These are phyloP conservation scores for Geranium incanum DNA, from an alignment of 441 rosid species.

Conservation along the genomic window DNA sequence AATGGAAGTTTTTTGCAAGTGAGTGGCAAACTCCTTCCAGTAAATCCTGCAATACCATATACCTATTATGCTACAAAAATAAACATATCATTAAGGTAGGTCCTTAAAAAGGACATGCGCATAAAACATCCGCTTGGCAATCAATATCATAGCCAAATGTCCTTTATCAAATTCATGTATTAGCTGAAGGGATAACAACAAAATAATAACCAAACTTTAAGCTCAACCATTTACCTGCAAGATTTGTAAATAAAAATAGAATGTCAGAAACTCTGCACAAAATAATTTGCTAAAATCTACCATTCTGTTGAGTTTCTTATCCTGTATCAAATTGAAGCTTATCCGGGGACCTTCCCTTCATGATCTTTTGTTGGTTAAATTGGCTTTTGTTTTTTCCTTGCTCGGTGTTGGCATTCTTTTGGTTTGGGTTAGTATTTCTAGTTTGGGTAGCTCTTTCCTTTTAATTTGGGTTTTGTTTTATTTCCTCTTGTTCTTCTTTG, in stretches of 20 bases:
- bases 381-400: no score
- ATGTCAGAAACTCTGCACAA: not conserved
- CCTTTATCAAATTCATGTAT: not conserved
- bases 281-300: not conserved
- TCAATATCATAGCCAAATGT: not conserved
- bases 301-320: not conserved
- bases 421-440: no score
- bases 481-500: no score
- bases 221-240: slow-evolving; percentile 3
- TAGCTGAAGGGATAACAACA: not conserved
- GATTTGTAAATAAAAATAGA: not conserved
- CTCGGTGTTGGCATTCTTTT: no score
- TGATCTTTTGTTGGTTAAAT: no score
- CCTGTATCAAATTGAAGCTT: not conserved
- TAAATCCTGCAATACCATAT: slow-evolving; percentile 59
- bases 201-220: not conserved
- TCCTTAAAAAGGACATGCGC: slow-evolving; percentile 1
- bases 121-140: not conserved
- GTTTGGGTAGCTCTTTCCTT: no score
- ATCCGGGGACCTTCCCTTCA: not conserved
- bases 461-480: no score
- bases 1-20: slow-evolving; percentile 86
- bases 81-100: not conserved
- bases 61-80: not conserved
- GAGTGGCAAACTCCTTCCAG: slow-evolving; percentile 94